phyloP scores from a whole-genome alignment of 768 basidiomycete genomes.

The Pulveroboletus frians region DNA sequence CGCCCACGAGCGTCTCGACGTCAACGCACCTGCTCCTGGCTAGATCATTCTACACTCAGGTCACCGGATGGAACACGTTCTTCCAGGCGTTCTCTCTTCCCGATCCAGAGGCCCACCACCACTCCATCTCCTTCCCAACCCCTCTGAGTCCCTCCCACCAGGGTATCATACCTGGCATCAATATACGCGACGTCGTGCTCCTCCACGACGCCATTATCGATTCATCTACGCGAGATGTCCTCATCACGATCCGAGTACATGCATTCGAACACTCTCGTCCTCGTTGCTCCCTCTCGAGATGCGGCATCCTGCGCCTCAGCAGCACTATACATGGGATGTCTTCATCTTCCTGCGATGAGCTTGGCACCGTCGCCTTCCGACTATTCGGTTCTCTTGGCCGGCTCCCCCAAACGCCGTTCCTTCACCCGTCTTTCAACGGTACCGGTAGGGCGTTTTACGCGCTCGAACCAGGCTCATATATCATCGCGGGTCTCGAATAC shows the following conservation, averaged over 20 bases:
- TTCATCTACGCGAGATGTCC: constrained; percentile 4
- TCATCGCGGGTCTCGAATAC: constrained; percentile 11
- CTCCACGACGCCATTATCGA: constrained; percentile 13
- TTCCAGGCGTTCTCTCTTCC: constrained; percentile 16
- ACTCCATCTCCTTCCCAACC: not conserved
- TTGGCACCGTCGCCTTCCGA: constrained; percentile 12
- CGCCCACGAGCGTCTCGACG: constrained; percentile 11
- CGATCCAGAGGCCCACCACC: not conserved
- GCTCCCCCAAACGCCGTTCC: not conserved
- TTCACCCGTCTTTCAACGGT: constrained; percentile 12
- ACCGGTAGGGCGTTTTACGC: constrained; percentile 10
- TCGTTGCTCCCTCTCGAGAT: not conserved
- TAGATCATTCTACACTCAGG: not conserved
- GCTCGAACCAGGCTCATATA: not conserved
- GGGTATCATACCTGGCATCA: constrained; percentile 3
- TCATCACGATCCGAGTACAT: constrained; percentile 6
- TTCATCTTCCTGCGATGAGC: not conserved
- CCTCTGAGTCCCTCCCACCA: constrained; percentile 9
- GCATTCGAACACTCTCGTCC: not conserved
- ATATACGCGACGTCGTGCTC: not conserved
- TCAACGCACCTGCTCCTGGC: constrained; percentile 18
- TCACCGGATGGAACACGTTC: constrained; percentile 1
- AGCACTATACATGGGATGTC: not conserved
- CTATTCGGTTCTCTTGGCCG: not conserved
- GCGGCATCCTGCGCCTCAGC: constrained; percentile 9